Conservation (phyloP, 2,329 filamentous ascomycete species). For the Fusarium graminum region DNA sequence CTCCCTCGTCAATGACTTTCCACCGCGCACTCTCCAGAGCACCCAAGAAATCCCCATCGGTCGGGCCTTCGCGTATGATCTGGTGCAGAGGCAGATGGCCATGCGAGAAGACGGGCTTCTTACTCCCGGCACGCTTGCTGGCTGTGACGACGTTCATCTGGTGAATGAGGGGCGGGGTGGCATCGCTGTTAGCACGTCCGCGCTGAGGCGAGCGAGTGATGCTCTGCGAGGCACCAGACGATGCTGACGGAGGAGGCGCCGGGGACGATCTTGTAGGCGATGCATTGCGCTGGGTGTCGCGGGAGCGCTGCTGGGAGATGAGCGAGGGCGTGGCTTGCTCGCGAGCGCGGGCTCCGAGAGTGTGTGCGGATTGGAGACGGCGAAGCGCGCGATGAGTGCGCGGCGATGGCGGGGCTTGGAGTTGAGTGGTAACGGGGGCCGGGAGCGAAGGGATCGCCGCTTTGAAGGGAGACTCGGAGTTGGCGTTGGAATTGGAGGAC, state of each 20-base stretch:
- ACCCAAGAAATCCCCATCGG: slow-evolving; percentile 74
- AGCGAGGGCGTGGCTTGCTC: slow-evolving; percentile 65
- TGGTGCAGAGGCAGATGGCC: slow-evolving; percentile 75
- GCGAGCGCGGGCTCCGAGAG: slow-evolving; percentile 70
- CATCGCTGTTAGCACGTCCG: slow-evolving; percentile 80
- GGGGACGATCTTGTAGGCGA: slow-evolving; percentile 51
- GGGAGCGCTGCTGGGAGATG: slow-evolving; percentile 73
- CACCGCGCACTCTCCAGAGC: slow-evolving; percentile 78
- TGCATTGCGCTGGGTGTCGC: slow-evolving; percentile 56
- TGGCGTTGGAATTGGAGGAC: slow-evolving; percentile 27
- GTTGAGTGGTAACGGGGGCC: slow-evolving; percentile 56
- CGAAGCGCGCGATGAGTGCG: slow-evolving; percentile 76
- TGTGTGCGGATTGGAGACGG: slow-evolving; percentile 81
- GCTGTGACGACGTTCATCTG: slow-evolving; percentile 55
- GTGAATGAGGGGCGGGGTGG: slow-evolving; percentile 59
- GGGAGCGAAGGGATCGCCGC: slow-evolving; percentile 44
- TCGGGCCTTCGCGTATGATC: slow-evolving; percentile 84
- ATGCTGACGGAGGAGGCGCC: slow-evolving; percentile 16
- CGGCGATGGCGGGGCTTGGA: slow-evolving; percentile 70
- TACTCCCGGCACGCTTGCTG: slow-evolving; percentile 56
- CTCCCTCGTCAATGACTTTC: slow-evolving; percentile 80
- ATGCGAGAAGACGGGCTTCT: slow-evolving; percentile 64
- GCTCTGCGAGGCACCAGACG: slow-evolving; percentile 25
- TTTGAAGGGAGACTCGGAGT: slow-evolving; percentile 26
- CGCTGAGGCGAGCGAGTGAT: slow-evolving; percentile 64